Base-by-base conservation (phyloP, 2,329 filamentous ascomycete genomes). In the Celoporthe dispersa region DNA sequence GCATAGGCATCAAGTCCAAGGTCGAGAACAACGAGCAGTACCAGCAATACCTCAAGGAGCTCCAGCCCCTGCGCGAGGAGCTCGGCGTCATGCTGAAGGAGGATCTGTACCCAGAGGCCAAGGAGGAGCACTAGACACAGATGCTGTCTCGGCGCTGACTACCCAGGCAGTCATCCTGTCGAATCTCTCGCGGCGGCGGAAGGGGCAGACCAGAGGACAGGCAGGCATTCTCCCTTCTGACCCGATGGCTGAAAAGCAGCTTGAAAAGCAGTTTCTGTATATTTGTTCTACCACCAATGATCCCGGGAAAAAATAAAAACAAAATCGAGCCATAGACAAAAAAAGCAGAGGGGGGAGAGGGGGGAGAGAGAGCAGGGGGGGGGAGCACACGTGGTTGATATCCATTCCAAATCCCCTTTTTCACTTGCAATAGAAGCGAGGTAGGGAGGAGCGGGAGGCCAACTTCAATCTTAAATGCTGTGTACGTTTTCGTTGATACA, bases 1-100 rank as follows among this genome's bases (percentile, higher is more conserved):
- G 25, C 69, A 74, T 74, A 97, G 94, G 95, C 80, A 92, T 99
- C 89, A 98, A 97, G 87, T 93, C 94, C 84, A 99, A 99, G 90
- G 96, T 98, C 77, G 96, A 99, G 90, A 99, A 97, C 90, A 92
- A 94, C 84, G 89, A 90, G 79, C 96, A 99, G 87, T 99, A 99
- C 86, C 89, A 98, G 80, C 92, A 97, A 86, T 98, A 97, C 85
- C 90, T 99, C 73, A 88, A 93, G 80, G 93, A 97, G 86, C 93
- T 99, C 76, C 94, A 97, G 87, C 87, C 91, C 74, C 87, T 98
- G 79, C 91, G 94, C 78, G 93, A 97, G 87, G 95, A 98, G 86
- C 90, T 98, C 74, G 95, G 95, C 77, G 90, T 98, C 78, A 86
- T 89, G 75, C 88, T 98, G 77, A 97, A 96, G 88, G 95, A 98